Evolutionary conservation across 2,329 filamentous ascomycete species (phyloP), one percentile per base, ranked within the genome.

Genomic region (Akanthomyces lecanii): DNA sequence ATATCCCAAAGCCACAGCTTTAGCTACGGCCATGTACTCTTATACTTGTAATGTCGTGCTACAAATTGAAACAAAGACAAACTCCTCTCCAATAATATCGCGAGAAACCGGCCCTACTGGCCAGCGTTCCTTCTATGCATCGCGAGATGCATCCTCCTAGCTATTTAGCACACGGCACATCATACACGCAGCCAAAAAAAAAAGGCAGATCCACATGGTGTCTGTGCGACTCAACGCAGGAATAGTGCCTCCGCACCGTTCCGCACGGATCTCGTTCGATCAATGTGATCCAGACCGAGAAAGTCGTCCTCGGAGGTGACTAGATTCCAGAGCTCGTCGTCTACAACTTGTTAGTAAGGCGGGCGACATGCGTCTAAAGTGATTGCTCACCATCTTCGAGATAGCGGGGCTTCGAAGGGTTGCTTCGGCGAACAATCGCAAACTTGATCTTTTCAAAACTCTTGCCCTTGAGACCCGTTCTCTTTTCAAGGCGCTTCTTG

Each of bases 361-460:
- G 1, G 11, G 50, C 56, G 36, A 54, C 11, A 54, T 48, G 21
- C 2, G 18, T 40, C 28, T 8, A 10, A 3, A 23, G n/a, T 33
- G 14, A 8, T 21, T 16, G 74, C 88, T 81, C 79, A 97, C 94
- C 92, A 78, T 98, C 95, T 68, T 89, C 87, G 53, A 99, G 80
- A 77, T 96, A 96, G 64, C 86, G 84, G 30, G 92, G 89, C 71
- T 89, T 92, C 45, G 89, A 87, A 76, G 91, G 96, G 48, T 81
- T 80, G 58, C 86, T 82, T 73, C 90, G 82, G 74, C 87, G 81
- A 58, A 97, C 84, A 38, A 96, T 77, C 7, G 92, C 90, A 79
- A 99, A 97, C 76, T 96, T 97, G 76, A 99, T 95, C 82, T 98
- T 98, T 76, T 99, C 94, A 69, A 99, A 93, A 67, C 92, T 92